A percentile compares a stretch with the other conserved stretches of the same genome.
Evolutionary conservation across 805 yeast genomes (phyloP).

Genomic region (Saturnispora mendoncae): DNA sequence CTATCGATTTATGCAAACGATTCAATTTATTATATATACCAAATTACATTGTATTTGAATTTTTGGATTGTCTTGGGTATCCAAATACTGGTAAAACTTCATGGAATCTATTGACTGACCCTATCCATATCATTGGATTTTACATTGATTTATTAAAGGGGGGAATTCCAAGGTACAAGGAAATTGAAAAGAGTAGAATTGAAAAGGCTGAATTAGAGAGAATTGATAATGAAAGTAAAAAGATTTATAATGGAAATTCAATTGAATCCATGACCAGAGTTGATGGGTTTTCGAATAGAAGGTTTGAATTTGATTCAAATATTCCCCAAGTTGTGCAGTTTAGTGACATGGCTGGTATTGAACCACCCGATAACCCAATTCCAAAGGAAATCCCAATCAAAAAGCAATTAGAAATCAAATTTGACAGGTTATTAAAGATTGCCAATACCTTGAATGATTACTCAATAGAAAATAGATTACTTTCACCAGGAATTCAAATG

Average conservation of each 20-base stretch:
- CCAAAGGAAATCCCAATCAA: not conserved
- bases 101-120: not conserved
- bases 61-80: not conserved
- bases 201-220: slow-evolving; percentile 5
- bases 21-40: not conserved
- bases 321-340: slow-evolving; percentile 23
- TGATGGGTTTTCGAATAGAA: not conserved
- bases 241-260: slow-evolving; percentile 1
- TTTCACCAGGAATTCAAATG: not conserved
- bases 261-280: not conserved
- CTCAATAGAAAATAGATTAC: not conserved
- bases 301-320: slow-evolving; percentile 13
- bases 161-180: slow-evolving; percentile 2
- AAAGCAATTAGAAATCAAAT: slow-evolving; percentile 2
- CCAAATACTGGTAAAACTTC: not conserved
- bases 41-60: not conserved
- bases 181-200: slow-evolving; percentile 5
- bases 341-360: slow-evolving; percentile 23
- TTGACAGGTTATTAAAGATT: not conserved
- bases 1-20: not conserved
- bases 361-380: slow-evolving; percentile 14
- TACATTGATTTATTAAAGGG: slow-evolving; percentile 2
- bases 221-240: slow-evolving; percentile 6
- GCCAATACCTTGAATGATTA: not conserved
- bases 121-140: not conserved